Percentiles rank a stretch among this genome's conserved stretches.
These are phyloP conservation scores for Dothistroma septosporum DNA, from an alignment of 2,329 filamentous ascomycete genomes.

Conservation along the genomic window DNA sequence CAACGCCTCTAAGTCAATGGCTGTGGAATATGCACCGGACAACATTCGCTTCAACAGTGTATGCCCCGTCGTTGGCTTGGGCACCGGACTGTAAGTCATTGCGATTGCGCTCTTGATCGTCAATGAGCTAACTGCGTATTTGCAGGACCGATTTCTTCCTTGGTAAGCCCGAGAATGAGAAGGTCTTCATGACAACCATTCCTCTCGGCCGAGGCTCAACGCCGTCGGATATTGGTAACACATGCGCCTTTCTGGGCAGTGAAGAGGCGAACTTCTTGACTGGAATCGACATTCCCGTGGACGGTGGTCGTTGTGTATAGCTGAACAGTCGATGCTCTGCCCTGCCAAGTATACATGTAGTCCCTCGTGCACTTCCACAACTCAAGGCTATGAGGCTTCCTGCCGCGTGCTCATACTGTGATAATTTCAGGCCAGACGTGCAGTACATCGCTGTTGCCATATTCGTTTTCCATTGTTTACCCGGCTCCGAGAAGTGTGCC, in stretches of 20 bases:
- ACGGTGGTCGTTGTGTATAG: constrained; percentile 50
- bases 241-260: constrained; percentile 65
- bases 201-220: constrained; percentile 54
- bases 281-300: constrained; percentile 65
- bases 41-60: constrained; percentile 71
- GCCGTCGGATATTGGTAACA: constrained; percentile 66
- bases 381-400: neutral
- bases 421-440: neutral
- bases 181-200: constrained; percentile 52
- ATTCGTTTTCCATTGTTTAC: neutral
- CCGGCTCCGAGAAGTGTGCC: neutral
- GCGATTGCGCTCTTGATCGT: constrained; percentile 40
- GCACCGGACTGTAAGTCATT: constrained; percentile 33
- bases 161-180: constrained; percentile 59
- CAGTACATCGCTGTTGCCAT: neutral
- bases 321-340: neutral
- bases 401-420: neutral
- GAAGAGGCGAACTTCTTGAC: constrained; percentile 70
- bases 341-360: neutral
- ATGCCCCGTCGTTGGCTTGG: constrained; percentile 42
- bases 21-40: constrained; percentile 67
- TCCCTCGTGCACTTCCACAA: neutral
- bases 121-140: constrained; percentile 4
- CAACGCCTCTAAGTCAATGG: constrained; percentile 61
- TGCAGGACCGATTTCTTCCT: constrained; percentile 43